Evolutionary conservation across 169 alveolate genomes (phyloP).

Genomic region (Ichthyophthirius multifiliis): DNA sequence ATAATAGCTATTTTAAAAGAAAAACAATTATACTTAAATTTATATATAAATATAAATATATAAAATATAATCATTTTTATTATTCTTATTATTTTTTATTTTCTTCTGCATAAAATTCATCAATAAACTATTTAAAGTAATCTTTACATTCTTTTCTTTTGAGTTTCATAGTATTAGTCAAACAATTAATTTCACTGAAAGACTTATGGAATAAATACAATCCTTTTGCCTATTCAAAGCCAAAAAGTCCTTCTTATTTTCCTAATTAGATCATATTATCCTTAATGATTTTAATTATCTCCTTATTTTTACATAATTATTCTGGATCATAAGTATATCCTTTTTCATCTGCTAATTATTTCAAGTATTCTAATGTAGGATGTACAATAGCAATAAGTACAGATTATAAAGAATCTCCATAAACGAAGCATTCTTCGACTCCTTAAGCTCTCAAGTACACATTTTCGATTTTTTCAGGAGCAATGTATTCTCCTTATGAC

Average conservation of each 20-base stretch:
- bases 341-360: constrained; percentile 25
- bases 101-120: constrained; percentile 52
- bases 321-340: constrained; percentile 24
- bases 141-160: constrained; percentile 79
- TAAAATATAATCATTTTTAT: too few species aligned
- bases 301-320: constrained; percentile 44
- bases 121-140: constrained; percentile 42
- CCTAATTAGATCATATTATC: constrained; percentile 13
- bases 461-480: constrained; percentile 93
- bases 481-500: constrained; percentile 95
- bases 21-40: too few species aligned
- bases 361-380: constrained; percentile 39
- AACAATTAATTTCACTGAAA: constrained; percentile 85
- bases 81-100: too few species aligned
- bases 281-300: background rate
- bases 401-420: constrained; percentile 66
- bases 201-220: constrained; percentile 80
- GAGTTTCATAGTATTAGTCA: constrained; percentile 94
- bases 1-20: too few species aligned
- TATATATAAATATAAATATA: too few species aligned
- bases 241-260: constrained; percentile 16
- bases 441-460: constrained; percentile 65
- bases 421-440: constrained; percentile 53
- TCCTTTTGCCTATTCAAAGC: constrained; percentile 76
- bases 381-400: constrained; percentile 57